phyloP scores from a whole-genome alignment of 2,329 filamentous ascomycete genomes.

The Microcera coccophila region DNA sequence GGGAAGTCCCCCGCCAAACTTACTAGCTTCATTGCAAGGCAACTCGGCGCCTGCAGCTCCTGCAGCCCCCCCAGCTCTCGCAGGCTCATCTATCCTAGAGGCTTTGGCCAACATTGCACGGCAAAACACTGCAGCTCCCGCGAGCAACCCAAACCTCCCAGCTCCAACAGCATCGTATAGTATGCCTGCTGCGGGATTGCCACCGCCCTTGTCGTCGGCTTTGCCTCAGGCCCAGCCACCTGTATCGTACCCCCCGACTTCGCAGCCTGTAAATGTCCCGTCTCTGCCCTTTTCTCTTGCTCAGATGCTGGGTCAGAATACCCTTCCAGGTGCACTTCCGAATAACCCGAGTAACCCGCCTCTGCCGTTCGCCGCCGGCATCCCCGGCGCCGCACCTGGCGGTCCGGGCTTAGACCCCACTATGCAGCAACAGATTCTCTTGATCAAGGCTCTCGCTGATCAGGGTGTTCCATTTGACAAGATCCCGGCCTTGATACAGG shows the following conservation, averaged over 20 bases:
- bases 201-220: constrained; percentile 30
- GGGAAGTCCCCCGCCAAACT: constrained; percentile 53
- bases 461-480: constrained; percentile 76
- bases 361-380: constrained; percentile 31
- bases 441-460: constrained; percentile 71
- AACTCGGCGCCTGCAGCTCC: constrained; percentile 36
- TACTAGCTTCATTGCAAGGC: constrained; percentile 38
- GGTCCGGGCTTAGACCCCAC: constrained; percentile 46
- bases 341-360: constrained; percentile 27
- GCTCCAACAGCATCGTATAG: constrained; percentile 44
- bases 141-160: constrained; percentile 37
- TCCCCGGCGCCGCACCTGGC: constrained; percentile 24
- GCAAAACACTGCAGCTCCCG: constrained; percentile 57
- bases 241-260: constrained; percentile 39
- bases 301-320: constrained; percentile 35
- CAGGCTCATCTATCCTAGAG: constrained; percentile 65
- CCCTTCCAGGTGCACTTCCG: constrained; percentile 27
- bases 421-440: constrained; percentile 66
- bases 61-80: constrained; percentile 32
- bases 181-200: constrained; percentile 32
- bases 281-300: constrained; percentile 41
- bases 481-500: constrained; percentile 58
- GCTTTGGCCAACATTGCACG: constrained; percentile 77
- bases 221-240: constrained; percentile 27
- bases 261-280: constrained; percentile 58